Base-by-base conservation (phyloP, 2,329 filamentous ascomycete species). In the Akanthomyces dipterigenus region DNA sequence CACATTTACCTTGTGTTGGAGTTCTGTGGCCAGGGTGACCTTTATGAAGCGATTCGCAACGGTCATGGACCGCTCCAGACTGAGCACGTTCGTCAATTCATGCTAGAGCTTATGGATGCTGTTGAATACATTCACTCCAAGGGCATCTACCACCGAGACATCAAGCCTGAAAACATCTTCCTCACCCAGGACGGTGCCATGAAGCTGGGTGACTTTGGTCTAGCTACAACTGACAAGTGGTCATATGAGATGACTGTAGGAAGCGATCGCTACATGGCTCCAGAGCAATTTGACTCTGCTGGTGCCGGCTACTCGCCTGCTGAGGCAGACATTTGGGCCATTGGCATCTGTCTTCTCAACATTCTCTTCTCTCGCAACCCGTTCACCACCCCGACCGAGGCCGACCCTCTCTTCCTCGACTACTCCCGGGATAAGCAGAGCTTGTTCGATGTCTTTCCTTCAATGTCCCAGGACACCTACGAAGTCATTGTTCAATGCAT, bases 111-210 rank as follows among this genome's bases (percentile, higher is more conserved):
- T 38, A 85, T 99, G 58, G 88, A 90, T 72, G 91, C 93, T 55
- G 89, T 99, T 55, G 87, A 90, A 64, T 93, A 91, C 76, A 91
- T 96, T 77, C 95, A 99, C 75, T 83, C 84, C 65, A 93, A 93
- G 74, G 93, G 91, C 66, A 85, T 98, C 71, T 97, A 92, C 74
- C 95, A 99, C 73, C 90, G 95, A 64, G 95, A 99, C 75, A 97
- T 99, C 84, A 99, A 99, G 80, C 95, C 95, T 0, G 95, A 99
- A 82, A 99, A 99, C 80, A 96, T 99, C 75, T 98, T 99, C 75
- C 82, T 99, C 65, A 90, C 88, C 63, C 85, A 93, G 63, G 85
- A 88, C 67, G 93, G 93, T 59, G 83, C 88, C 43, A 90, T 98
- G 89, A 99, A 99, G 79, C 86, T 99, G 40, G 95, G 95, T 70